Evolutionary conservation across 345 rosid genomes (phyloP).

Genomic region (Adansonia digitata): DNA sequence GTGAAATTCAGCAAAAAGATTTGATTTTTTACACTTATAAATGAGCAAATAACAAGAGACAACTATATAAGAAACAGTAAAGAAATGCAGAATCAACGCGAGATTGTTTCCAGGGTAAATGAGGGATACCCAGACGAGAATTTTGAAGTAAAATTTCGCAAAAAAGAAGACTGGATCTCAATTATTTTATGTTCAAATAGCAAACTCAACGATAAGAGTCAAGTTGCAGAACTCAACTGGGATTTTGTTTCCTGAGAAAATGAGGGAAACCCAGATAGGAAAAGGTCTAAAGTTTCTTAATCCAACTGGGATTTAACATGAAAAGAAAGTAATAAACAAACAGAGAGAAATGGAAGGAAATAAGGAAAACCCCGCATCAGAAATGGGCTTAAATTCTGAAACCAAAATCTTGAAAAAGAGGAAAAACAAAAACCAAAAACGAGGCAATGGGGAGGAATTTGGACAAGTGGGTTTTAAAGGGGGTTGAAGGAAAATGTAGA

Average conservation of each 20-base stretch:
- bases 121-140: not conserved
- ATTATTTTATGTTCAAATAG: not conserved
- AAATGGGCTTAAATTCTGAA: not conserved
- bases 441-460: not conserved
- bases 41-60: not conserved
- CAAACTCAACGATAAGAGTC: not conserved
- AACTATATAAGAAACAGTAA: not conserved
- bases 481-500: not conserved
- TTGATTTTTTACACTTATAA: not conserved
- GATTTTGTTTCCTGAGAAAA: constrained; percentile 1
- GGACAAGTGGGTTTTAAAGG: not conserved
- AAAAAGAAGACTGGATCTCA: not conserved
- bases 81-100: constrained; percentile 3
- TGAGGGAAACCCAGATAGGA: not conserved
- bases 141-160: not conserved
- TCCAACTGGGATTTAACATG: not conserved
- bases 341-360: not conserved
- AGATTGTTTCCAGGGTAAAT: not conserved
- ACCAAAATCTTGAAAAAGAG: too few relatives aligned
- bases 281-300: not conserved
- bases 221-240: constrained; percentile 11
- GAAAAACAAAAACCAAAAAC: too few relatives aligned
- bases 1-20: not conserved
- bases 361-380: not conserved
- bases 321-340: not conserved